A percentile compares a stretch with the other conserved stretches of the same genome.
These are phyloP conservation scores for Candolleomyces aberdarensis DNA, from an alignment of 768 basidiomycete species.

Conservation along the genomic window DNA sequence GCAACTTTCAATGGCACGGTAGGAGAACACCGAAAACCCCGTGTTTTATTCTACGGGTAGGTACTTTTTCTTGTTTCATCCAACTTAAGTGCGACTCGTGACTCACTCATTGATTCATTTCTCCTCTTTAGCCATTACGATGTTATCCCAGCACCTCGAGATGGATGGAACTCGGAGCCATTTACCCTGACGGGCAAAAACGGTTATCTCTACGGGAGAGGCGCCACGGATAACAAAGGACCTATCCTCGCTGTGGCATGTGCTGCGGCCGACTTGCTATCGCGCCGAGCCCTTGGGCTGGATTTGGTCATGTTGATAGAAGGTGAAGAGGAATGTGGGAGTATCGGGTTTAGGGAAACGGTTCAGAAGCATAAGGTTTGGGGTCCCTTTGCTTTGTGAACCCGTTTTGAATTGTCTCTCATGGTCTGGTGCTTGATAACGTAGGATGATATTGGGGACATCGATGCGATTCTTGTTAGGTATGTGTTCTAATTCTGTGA, in stretches of 20 bases:
- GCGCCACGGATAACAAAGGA: slow-evolving; percentile 94
- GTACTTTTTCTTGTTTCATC: slow-evolving; percentile 11
- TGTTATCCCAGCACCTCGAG: slow-evolving; percentile 77
- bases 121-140: slow-evolving; percentile 77
- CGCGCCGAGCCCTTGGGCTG: slow-evolving; percentile 68
- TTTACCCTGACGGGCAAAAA: slow-evolving; percentile 80
- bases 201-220: slow-evolving; percentile 87
- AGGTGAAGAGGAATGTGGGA: slow-evolving; percentile 97
- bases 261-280: slow-evolving; percentile 80
- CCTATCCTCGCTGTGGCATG: slow-evolving; percentile 90
- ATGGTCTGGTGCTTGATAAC: slow-evolving; percentile 2
- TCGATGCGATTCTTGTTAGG: slow-evolving; percentile 91
- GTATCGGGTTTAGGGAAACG: slow-evolving; percentile 77
- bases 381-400: neutral
- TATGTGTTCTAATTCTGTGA: slow-evolving; percentile 20
- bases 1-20: slow-evolving; percentile 80
- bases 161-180: slow-evolving; percentile 82
- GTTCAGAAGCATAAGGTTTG: slow-evolving; percentile 71
- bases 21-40: slow-evolving; percentile 53
- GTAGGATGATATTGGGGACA: slow-evolving; percentile 76
- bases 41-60: slow-evolving; percentile 90
- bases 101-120: neutral
- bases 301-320: slow-evolving; percentile 92
- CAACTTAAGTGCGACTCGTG: neutral
- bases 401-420: neutral